Base-by-base conservation (phyloP, 225 moss, liverwort and hornwort species). In the Antitrichia curtipendula region DNA sequence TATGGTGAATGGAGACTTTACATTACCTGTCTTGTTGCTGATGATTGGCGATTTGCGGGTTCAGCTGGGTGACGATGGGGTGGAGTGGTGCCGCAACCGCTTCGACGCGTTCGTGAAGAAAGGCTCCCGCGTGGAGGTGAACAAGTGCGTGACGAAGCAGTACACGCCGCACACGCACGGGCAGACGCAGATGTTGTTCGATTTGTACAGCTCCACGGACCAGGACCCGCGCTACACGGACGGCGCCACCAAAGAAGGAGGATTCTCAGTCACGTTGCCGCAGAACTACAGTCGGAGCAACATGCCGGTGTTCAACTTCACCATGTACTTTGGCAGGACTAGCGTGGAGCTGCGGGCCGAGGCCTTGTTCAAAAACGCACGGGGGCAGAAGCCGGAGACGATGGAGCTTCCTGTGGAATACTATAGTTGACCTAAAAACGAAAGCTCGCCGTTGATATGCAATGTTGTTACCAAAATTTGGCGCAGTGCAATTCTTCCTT, bases 281-380 rank as follows among this genome's bases (percentile, higher is more conserved):
- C 77, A 74, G 57, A 54, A 78, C 25, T 92, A 90, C 82, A 74
- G 79, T 82, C 32, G 65, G 19, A 66, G 10, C 17, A 82, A 76
- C 80, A 91, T 74, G 91, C 90, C 89, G 29, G 75, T 91, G 75
- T 90, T 90, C 54, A 87, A 85, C 68, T 90, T 95, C 38, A 90
- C 92, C 19, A 91, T 94, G 90, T 94, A 86, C 81, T 95, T 93
- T 15, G 95, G 95, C 23, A 75, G 93, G 29, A 82, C 24, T 6
- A 92, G 86, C 75, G 89, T 93, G 19, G 94, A 94, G 87, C 76
- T 93, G 7, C 81, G 87, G 14, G 95, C 93, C 4, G 90, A 91
- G 52, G 92, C 92, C 25, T 45, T 82, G 85, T 87, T 86, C 32
- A 88, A 85, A 49, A 62, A 27, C 25, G 80, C 85, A 6, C 16